These are phyloP conservation scores for Solanum ossicruentum DNA, from an alignment of 257 asterid species.

Conservation along the genomic window DNA sequence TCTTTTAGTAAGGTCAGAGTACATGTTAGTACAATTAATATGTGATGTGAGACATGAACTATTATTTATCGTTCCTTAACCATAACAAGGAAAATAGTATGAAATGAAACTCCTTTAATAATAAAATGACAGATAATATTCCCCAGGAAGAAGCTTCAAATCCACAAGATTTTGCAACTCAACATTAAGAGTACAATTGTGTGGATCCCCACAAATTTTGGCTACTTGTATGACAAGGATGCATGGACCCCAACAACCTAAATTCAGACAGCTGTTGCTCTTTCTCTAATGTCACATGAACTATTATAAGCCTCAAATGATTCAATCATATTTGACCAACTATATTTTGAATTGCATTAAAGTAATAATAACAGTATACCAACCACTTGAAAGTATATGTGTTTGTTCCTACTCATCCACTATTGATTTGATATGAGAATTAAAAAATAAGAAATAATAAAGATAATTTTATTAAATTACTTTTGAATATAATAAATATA, in stretches of 20 bases:
- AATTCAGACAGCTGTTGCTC: background rate
- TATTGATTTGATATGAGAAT: no score
- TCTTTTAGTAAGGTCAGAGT: background rate
- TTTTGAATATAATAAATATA: no score
- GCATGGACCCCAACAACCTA: background rate
- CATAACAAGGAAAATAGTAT: background rate
- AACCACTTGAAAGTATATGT: background rate
- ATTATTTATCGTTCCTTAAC: background rate
- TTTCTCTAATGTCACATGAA: background rate
- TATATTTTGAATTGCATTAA: background rate
- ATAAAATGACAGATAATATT: background rate
- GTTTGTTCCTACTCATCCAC: no score
- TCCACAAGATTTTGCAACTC: background rate
- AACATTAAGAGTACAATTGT: background rate
- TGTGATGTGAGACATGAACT: background rate
- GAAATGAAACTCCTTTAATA: background rate
- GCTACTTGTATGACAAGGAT: background rate
- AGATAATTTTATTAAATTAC: no score
- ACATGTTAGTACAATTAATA: background rate
- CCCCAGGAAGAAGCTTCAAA: background rate
- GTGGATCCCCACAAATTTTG: background rate
- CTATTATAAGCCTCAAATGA: background rate
- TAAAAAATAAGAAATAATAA: no score
- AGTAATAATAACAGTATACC: background rate
- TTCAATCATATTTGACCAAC: background rate